These are phyloP conservation scores for Phialemoniopsis sp. DNA, from an alignment of 2,329 filamentous ascomycete species.

Conservation along the genomic window DNA sequence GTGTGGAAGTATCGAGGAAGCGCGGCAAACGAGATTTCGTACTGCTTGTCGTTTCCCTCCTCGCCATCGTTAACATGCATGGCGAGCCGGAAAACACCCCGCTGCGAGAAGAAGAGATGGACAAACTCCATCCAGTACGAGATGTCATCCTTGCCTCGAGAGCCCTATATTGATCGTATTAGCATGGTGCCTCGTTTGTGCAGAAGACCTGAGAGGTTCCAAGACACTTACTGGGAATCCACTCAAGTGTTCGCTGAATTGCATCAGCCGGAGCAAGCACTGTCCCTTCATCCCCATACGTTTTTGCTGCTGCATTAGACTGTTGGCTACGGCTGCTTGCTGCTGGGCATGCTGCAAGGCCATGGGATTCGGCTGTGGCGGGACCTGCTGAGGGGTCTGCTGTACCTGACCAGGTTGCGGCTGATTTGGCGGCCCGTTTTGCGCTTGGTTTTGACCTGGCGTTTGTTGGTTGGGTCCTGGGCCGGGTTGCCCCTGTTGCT, in stretches of 20 bases:
- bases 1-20: conserved; percentile 87
- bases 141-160: conserved; percentile 63
- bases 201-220: neutral
- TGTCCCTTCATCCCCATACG: conserved; percentile 50
- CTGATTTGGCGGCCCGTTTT: conserved; percentile 31
- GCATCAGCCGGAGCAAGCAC: conserved; percentile 55
- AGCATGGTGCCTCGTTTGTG: too few species aligned
- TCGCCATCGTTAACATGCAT: conserved; percentile 54
- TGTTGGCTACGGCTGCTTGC: conserved; percentile 27
- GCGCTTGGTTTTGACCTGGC: conserved; percentile 22
- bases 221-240: conserved; percentile 44
- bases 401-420: conserved; percentile 25
- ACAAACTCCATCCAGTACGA: conserved; percentile 79
- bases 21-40: conserved; percentile 78
- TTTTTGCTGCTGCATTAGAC: conserved; percentile 40
- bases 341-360: conserved; percentile 34
- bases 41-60: conserved; percentile 66
- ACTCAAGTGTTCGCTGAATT: conserved; percentile 60
- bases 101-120: conserved; percentile 71
- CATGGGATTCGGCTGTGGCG: conserved; percentile 32
- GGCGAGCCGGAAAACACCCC: conserved; percentile 72
- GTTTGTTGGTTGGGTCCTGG: conserved; percentile 15
- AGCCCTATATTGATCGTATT: conserved; percentile 30
- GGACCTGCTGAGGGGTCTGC: conserved; percentile 30
- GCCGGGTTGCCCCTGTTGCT: conserved; percentile 32